These are phyloP conservation scores for Collybiopsis confluens DNA, from an alignment of 768 basidiomycete species.

Conservation along the genomic window DNA sequence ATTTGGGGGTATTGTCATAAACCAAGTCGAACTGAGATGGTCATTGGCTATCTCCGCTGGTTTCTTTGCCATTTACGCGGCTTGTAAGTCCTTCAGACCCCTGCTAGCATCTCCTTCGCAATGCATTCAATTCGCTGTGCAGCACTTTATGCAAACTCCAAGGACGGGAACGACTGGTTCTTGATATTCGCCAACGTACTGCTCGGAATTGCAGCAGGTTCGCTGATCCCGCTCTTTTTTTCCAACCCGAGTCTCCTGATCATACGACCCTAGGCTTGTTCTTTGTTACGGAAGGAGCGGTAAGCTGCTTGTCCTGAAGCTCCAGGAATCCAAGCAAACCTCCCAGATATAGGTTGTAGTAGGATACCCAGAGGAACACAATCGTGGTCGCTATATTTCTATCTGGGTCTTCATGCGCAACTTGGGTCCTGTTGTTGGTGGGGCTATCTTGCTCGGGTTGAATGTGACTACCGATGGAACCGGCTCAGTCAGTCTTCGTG, in stretches of 20 bases:
- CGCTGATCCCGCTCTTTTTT: too few relatives aligned
- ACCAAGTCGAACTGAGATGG: not conserved
- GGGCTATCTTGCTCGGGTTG: not conserved
- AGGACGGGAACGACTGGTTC: slow-evolving; percentile 1
- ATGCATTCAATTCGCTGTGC: too few relatives aligned
- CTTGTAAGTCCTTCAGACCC: slow-evolving; percentile 2
- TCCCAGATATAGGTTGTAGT: not conserved
- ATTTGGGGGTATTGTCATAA: slow-evolving; percentile 1
- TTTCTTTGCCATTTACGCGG: slow-evolving; percentile 2
- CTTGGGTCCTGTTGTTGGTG: not conserved
- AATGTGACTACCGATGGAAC: not conserved
- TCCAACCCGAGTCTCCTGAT: too few relatives aligned
- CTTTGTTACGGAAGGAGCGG: slow-evolving; percentile 1
- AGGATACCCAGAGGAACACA: not conserved
- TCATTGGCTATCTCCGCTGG: not conserved
- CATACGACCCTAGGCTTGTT: not conserved
- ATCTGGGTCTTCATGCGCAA: slow-evolving; percentile 3
- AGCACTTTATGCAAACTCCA: slow-evolving; percentile 3
- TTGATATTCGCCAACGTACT: slow-evolving; percentile 1
- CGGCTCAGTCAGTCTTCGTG: not conserved
- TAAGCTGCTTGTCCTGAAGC: not conserved
- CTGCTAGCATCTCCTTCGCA: too few relatives aligned
- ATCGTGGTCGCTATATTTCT: not conserved
- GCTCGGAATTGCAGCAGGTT: not conserved
- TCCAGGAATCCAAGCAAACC: not conserved